Evolutionary conservation across 768 basidiomycete genomes (phyloP).

Genomic region (Heimioporus sp.): DNA sequence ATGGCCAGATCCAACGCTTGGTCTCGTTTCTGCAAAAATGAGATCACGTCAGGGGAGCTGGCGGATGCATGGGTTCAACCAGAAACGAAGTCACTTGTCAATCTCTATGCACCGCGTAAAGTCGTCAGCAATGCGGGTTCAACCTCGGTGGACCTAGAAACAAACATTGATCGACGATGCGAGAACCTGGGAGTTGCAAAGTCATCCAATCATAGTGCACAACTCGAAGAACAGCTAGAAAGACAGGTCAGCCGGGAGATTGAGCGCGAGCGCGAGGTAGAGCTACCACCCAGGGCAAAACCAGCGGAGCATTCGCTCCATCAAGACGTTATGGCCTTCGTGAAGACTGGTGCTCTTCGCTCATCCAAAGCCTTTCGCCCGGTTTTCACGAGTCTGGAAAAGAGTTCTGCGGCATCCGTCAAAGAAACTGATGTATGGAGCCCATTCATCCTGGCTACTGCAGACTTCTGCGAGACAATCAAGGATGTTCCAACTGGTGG

Average conservation of each 20-base stretch:
- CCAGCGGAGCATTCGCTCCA: conserved; percentile 1
- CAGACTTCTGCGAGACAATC: conserved; percentile 2
- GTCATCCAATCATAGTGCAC: conserved; percentile 3
- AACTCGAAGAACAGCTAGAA: conserved; percentile 44
- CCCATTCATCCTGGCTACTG: background rate
- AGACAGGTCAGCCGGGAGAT: conserved; percentile 3
- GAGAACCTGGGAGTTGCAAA: conserved; percentile 6
- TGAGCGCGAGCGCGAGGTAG: background rate
- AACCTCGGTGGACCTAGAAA: background rate
- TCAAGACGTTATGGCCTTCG: background rate
- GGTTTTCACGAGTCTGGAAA: background rate
- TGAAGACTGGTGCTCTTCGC: background rate
- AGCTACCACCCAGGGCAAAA: background rate
- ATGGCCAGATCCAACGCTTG: conserved; percentile 6
- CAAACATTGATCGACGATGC: conserved; percentile 5
- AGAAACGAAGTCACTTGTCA: conserved; percentile 34
- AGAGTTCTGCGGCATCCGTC: background rate
- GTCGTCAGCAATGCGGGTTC: background rate
- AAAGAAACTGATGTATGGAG: background rate
- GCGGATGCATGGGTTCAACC: conserved; percentile 34
- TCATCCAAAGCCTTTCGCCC: background rate
- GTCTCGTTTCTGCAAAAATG: background rate
- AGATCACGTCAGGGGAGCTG: background rate
- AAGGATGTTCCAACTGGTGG: background rate
- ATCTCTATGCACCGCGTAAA: conserved; percentile 27